Base-by-base conservation (phyloP, 306 rosid species). In the Cucurbita pepo region DNA sequence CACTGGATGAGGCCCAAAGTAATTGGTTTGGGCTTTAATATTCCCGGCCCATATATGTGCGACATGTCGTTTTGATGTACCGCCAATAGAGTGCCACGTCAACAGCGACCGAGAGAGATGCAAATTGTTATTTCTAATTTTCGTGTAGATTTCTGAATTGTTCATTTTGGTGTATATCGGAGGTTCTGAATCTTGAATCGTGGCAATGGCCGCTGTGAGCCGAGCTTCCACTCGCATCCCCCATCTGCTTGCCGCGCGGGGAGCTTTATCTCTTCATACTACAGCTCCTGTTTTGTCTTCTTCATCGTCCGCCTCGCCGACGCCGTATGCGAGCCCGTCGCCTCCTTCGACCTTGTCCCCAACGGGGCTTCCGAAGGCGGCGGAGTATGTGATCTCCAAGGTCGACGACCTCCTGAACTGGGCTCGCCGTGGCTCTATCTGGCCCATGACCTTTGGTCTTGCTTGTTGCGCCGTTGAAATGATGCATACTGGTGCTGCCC, bases 401-500 rank as follows among this genome's bases (percentile, higher is more conserved):
- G 96, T 90, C 0, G 98, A 92, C 36, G 93, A 92, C 78, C 96
- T 92, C 69, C 76, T 90, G 96, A 92, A 92, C 73, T 92, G 98
- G 98, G 98, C 96, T 47, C 93, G 98, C 3, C 86, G 88, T 5
- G 96, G 96, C 14, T 92, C 98, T 73, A 87, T 90, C 79, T 92
- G 98, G 98, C 96, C 96, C 59, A 88, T 92, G 98, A 91, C 99
- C 19, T 95, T 95, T 51, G 99, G 99, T 1, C 96, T 95, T 3
- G 99, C 99, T 10, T 95, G 99, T 77, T 95, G 99, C 85, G 99
- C 99, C 61, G 99, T 91, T 16, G 99, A 95, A 81, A 95, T 95
- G 97, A 95, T 95, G 99, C 99, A 95, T 82, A 88, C 99, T 3
- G 97, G 99, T 16, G 95, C 89, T 8, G 82, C 96, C 47, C 95